Conservation (phyloP, 441 rosid species). For the Corymbia citriodora region DNA sequence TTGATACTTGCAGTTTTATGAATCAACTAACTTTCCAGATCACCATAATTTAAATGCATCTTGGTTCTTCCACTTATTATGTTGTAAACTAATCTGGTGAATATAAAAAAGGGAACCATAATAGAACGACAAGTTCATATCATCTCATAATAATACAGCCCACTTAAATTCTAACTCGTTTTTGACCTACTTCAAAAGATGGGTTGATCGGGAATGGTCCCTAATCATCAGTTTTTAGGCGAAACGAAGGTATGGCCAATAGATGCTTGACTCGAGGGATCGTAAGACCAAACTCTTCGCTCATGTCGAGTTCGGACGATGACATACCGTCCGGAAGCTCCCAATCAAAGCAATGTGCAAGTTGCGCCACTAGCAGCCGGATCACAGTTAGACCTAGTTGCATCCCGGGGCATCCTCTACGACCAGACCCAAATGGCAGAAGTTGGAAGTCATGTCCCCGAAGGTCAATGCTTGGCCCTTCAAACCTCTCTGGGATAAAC, state of each 20-base stretch:
- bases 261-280: constrained; percentile 39
- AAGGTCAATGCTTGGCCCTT: constrained; percentile 23
- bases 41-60: background rate
- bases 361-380: constrained; percentile 37
- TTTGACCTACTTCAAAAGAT: background rate
- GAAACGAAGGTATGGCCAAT: constrained; percentile 22
- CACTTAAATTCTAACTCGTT: background rate
- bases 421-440: constrained; percentile 53
- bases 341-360: constrained; percentile 64
- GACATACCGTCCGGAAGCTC: constrained; percentile 30
- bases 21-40: background rate
- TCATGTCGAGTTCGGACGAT: constrained; percentile 38
- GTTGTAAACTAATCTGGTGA: background rate
- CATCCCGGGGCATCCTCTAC: constrained; percentile 61
- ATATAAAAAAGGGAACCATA: background rate
- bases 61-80: background rate
- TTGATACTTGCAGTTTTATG: no score
- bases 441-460: constrained; percentile 43
- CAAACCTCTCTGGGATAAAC: constrained; percentile 32
- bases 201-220: background rate
- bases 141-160: background rate
- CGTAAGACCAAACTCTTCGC: constrained; percentile 39
- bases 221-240: background rate
- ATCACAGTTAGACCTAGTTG: constrained; percentile 35
- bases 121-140: background rate